Conservation (phyloP, 352 stramenopile species). For the Phytophthora podocarpi region DNA sequence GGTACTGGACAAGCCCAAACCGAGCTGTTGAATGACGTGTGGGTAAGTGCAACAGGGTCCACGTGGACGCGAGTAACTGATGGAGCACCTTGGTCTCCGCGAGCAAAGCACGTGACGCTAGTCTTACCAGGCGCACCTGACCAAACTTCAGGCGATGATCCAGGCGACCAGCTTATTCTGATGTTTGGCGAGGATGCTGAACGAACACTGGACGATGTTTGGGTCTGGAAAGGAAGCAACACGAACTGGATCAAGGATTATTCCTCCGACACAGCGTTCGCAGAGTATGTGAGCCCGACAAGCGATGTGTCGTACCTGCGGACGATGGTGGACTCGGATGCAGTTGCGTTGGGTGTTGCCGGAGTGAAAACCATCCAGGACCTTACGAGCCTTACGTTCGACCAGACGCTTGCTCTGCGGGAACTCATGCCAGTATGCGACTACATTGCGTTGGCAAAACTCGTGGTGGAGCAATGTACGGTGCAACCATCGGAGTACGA, state of each 20-base stretch:
- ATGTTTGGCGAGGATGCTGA: constrained; percentile 73
- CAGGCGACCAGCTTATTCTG: constrained; percentile 57
- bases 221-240: constrained; percentile 53
- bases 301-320: constrained; percentile 56
- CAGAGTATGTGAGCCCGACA: constrained; percentile 49
- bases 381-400: constrained; percentile 63
- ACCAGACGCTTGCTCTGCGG: constrained; percentile 56
- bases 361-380: constrained; percentile 85
- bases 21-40: constrained; percentile 73
- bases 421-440: constrained; percentile 69
- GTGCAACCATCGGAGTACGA: constrained; percentile 52
- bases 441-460: constrained; percentile 67
- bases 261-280: constrained; percentile 28
- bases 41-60: constrained; percentile 54
- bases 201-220: constrained; percentile 62
- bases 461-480: constrained; percentile 60
- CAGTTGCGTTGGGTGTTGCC: constrained; percentile 49
- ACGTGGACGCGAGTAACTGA: constrained; percentile 42
- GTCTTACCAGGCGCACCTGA: constrained; percentile 47
- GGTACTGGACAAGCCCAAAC: constrained; percentile 19
- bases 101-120: constrained; percentile 60
- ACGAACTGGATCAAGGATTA: constrained; percentile 59
- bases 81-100: constrained; percentile 50
- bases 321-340: constrained; percentile 57
- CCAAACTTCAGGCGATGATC: constrained; percentile 45